Percentiles rank a stretch among this genome's conserved stretches.
These are phyloP conservation scores for Trametopsis cervina DNA, from an alignment of 768 basidiomycete genomes.

Conservation along the genomic window DNA sequence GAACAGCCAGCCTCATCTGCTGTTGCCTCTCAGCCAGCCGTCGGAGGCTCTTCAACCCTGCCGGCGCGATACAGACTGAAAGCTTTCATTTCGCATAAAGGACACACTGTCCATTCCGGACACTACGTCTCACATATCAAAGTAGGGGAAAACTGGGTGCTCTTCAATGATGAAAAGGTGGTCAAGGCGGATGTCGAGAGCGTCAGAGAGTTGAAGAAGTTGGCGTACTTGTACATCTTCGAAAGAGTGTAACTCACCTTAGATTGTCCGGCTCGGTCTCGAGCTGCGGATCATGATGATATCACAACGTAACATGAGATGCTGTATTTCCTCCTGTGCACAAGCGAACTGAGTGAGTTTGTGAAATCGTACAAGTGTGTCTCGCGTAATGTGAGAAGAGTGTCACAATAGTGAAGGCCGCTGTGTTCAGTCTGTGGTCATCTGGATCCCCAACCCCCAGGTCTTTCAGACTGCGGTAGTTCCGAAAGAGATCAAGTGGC, in stretches of 20 bases:
- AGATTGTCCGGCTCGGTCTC: neutral
- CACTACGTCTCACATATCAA: constrained; percentile 86
- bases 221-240: constrained; percentile 94
- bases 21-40: constrained; percentile 15
- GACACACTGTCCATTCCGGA: constrained; percentile 89
- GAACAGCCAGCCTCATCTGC: constrained; percentile 19
- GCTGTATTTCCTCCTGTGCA: neutral
- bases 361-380: no score
- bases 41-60: constrained; percentile 48
- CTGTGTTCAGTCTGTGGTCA: no score
- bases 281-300: neutral
- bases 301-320: no score
- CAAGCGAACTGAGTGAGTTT: no score
- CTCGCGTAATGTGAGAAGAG: no score
- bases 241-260: constrained; percentile 39
- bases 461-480: no score
- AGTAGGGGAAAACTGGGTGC: constrained; percentile 61
- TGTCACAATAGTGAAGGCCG: no score
- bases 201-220: constrained; percentile 68
- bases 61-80: constrained; percentile 80
- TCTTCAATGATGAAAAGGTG: constrained; percentile 97
- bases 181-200: constrained; percentile 83
- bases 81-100: constrained; percentile 97
- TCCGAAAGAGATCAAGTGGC: no score
- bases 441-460: no score